Evolutionary conservation across 2,329 filamentous ascomycete species (phyloP), one percentile per base, ranked within the genome.

Genomic region (Orbilia javanica): DNA sequence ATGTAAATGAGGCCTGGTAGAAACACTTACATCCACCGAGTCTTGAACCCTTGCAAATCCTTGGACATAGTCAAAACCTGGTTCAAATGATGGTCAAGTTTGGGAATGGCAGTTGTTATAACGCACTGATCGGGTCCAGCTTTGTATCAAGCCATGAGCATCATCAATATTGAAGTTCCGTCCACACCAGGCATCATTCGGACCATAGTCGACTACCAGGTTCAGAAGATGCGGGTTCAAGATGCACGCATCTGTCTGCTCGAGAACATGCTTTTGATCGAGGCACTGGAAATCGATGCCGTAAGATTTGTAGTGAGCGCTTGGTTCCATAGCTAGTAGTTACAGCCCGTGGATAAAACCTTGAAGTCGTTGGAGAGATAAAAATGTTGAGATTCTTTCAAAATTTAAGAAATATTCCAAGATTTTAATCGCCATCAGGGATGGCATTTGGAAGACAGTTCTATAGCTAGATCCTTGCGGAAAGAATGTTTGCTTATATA

Each of bases 111-210:
- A 36, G 2, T 36, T 36, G 34, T 36, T n/a, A n/a, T n/a, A n/a
- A 20, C 22, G 36, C n/a, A 31, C 34, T 27, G 31, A 22, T 44
- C 7, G 15, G 25, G 22, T 36, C 44, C 62, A 66, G n/a, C 60
- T 64, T 5, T 64, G 8, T 18, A 46, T 48, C 7, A 64, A 48
- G 6, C 6, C 18, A 29, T 10, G 1, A 15, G 60, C 36, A 48
- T 64, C 60, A 48, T 48, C 60, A 20, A 46, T 3, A 10, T 18
- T 34, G 27, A 66, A 66, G 15, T 66, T 50, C 42, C 62, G 36
- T 22, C 62, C 62, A 36, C 42, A 66, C 62, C 62, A 66, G 3
- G 62, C 62, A 66, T 52, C 34, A 34, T 66, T 36, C 10, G 62
- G 62, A 2, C 62, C 62, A 15, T 66, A 66, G 29, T 66, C 42